Percentiles rank a stretch among this genome's conserved stretches.
phyloP scores from a whole-genome alignment of 768 basidiomycete genomes.

The Suillus tomentosus region DNA sequence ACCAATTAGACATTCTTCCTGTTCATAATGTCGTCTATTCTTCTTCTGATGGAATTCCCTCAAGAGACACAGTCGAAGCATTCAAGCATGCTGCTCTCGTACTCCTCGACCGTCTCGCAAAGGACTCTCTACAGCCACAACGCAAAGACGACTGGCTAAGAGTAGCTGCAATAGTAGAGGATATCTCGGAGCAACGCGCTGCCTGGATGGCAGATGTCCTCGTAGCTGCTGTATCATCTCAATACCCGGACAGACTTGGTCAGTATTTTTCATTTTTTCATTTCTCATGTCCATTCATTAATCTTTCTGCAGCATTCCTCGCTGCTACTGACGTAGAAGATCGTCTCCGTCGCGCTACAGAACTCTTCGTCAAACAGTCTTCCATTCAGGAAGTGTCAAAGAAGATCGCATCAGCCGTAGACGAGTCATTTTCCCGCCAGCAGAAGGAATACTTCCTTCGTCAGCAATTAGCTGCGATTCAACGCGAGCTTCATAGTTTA shows the following conservation, averaged over 20 bases:
- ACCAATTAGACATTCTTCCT: conserved; percentile 35
- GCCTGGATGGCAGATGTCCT: conserved; percentile 82
- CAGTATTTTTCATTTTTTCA: conserved; percentile 25
- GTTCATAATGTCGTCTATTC: conserved; percentile 52
- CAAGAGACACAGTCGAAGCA: conserved; percentile 55
- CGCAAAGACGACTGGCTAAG: conserved; percentile 70
- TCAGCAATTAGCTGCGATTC: conserved; percentile 80
- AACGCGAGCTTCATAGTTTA: conserved; percentile 69
- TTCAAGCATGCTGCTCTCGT: conserved; percentile 71
- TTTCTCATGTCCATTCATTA: conserved; percentile 2
- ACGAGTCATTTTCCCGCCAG: conserved; percentile 83
- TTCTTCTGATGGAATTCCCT: conserved; percentile 42
- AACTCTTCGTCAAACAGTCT: conserved; percentile 71
- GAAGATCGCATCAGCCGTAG: conserved; percentile 79
- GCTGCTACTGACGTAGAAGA: conserved; percentile 59
- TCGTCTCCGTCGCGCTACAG: conserved; percentile 66
- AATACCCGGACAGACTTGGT: conserved; percentile 76
- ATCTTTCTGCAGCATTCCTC: conserved; percentile 51
- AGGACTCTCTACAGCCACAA: conserved; percentile 43
- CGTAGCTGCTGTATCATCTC: conserved; percentile 54
- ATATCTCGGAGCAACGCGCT: conserved; percentile 60
- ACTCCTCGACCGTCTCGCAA: conserved; percentile 64
- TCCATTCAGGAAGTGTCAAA: conserved; percentile 81
- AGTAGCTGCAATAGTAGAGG: conserved; percentile 72
- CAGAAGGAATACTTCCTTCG: conserved; percentile 87